Percentiles rank a stretch among this genome's conserved stretches.
These are phyloP conservation scores for Geranomyces variabilis DNA, from an alignment of 192 early-diverging fungal species.

Conservation along the genomic window DNA sequence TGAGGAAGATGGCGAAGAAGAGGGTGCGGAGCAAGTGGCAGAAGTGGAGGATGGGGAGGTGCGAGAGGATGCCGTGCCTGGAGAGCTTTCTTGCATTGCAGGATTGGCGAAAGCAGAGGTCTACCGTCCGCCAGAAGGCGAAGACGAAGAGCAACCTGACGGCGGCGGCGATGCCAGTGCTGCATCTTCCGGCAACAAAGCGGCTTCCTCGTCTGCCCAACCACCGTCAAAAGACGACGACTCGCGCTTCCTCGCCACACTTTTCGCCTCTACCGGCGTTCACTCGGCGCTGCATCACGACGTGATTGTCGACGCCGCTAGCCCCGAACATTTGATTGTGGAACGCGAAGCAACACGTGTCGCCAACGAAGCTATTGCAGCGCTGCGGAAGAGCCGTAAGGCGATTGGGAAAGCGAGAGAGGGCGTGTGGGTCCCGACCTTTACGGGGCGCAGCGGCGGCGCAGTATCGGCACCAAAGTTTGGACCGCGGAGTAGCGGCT, in stretches of 20 bases:
- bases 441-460: conserved; percentile 80
- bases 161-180: no score
- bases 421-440: conserved; percentile 80
- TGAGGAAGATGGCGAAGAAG: conserved; percentile 19
- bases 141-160: not conserved
- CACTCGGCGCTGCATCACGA: conserved; percentile 93
- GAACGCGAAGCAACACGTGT: conserved; percentile 81
- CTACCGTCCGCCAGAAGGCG: conserved; percentile 1
- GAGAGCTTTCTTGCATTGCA: not conserved
- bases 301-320: conserved; percentile 74
- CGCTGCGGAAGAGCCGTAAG: conserved; percentile 74
- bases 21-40: conserved; percentile 29
- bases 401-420: conserved; percentile 48
- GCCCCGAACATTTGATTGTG: conserved; percentile 65
- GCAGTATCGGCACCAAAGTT: conserved; percentile 25
- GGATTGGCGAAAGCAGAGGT: conserved; percentile 12
- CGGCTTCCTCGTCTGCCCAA: no score
- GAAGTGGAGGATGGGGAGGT: conserved; percentile 14
- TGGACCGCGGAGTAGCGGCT: not conserved
- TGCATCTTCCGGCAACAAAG: not conserved
- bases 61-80: conserved; percentile 33
- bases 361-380: conserved; percentile 76
- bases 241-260: conserved; percentile 69
- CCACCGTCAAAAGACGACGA: conserved; percentile 56
- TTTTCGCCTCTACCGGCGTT: conserved; percentile 85